phyloP scores from a whole-genome alignment of 2,329 filamentous ascomycete species.

The Parastagonospora nodorum region DNA sequence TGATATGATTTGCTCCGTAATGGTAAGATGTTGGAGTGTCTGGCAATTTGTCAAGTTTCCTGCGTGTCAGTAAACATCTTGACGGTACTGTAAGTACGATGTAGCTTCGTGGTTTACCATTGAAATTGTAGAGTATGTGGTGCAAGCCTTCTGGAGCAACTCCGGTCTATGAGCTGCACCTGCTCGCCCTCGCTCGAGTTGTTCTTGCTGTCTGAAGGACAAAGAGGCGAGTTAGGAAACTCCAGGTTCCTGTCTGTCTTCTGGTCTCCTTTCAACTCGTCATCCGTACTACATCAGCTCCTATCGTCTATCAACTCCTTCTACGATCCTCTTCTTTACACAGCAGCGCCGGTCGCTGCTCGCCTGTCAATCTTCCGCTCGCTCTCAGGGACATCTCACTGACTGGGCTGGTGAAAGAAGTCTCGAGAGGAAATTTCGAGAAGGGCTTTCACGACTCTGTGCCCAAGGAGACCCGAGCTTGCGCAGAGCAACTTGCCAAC shows the following conservation, averaged over 20 bases:
- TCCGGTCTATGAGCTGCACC: no score
- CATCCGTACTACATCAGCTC: background rate
- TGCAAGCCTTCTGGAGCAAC: no score
- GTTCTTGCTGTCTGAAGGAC: background rate
- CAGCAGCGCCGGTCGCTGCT: slow-evolving; percentile 10
- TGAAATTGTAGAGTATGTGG: no score
- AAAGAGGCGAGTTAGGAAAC: background rate
- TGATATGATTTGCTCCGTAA: no score
- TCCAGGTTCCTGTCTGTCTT: background rate
- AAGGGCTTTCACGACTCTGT: background rate
- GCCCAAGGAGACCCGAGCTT: slow-evolving; percentile 3
- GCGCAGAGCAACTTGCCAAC: slow-evolving; percentile 3
- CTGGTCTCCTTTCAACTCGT: background rate
- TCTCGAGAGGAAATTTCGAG: background rate
- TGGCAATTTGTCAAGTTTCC: no score
- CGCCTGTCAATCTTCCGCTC: background rate
- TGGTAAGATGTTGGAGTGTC: no score
- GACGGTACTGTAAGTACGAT: no score
- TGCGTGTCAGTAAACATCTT: no score
- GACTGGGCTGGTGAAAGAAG: background rate
- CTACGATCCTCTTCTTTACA: background rate
- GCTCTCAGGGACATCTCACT: background rate
- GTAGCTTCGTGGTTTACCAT: no score
- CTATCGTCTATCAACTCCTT: background rate
- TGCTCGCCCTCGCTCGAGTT: no score